Base-by-base conservation (phyloP, 306 rosid species). In the Casuarina glauca region DNA sequence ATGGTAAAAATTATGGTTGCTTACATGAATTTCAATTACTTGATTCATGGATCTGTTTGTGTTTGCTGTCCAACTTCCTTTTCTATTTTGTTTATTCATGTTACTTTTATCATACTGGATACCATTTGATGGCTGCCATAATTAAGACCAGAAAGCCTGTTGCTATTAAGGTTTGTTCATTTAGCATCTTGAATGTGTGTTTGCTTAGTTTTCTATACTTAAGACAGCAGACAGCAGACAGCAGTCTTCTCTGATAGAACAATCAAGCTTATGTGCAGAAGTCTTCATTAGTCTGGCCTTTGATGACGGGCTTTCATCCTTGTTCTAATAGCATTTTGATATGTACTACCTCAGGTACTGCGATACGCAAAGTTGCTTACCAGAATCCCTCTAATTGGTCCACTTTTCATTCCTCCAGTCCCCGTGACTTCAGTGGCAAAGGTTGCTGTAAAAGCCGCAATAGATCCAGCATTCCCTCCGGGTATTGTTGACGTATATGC, bases 381-480 rank as follows among this genome's bases (percentile, higher is more conserved):
- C 51, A 16, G 26, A 19, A 69, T 69, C 73, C 55, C 73, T 15
- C 53, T 45, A 20, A 13, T 20, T 42, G 73, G 73, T 10, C 73
- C 73, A 44, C 16, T 69, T 51, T 69, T 69, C 7, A 44, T 17
- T 19, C 39, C 55, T 45, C 73, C 73, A 45, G 73, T 69, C 73
- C 44, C 44, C 16, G 73, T 69, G 54, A 69, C 9, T 9, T 69
- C 53, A 41, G 53, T 69, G 36, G 73, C 55, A 69, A 20, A 8
- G 55, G 73, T 69, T 69, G 73, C 73, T 69, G 73, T 45, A 12
- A 69, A 35, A 45, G 73, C 73, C 45, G 73, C 73, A 45, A 44
- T 45, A 45, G 73, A 69, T 69, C 73, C 73, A 69, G 26, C 55
- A 69, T 6, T 45, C 9, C 73, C 41, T 45, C 51, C 53, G 9